A percentile compares a stretch with the other conserved stretches of the same genome.
phyloP scores from a whole-genome alignment of 148 eudicot species.

The Nepenthes mirabilis region DNA sequence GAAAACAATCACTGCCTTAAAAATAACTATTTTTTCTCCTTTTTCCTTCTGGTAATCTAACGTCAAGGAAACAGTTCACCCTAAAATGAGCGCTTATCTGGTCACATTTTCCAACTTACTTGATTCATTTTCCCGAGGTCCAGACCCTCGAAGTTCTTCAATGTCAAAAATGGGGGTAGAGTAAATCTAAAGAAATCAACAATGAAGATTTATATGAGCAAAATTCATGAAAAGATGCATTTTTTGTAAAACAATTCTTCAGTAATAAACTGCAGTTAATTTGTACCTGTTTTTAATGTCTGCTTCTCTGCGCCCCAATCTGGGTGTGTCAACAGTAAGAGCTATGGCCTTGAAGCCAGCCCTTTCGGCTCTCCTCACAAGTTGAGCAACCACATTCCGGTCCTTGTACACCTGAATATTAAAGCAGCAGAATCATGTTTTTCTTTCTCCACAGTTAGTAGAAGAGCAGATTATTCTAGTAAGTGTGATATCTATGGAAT shows the following conservation, averaged over 20 bases:
- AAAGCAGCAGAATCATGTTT: too few species aligned
- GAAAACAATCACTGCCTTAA: neutral
- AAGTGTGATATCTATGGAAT: too few species aligned
- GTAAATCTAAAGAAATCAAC: conserved; percentile 40
- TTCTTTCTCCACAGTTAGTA: too few species aligned
- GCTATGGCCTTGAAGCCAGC: conserved; percentile 99
- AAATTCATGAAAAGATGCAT: neutral
- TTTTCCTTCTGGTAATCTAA: neutral
- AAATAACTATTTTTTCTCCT: neutral
- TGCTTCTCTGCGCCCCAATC: conserved; percentile 93
- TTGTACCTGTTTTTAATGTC: conserved; percentile 87
- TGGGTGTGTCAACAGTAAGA: conserved; percentile 93
- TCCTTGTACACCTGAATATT: conserved; percentile 75
- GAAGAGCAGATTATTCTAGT: too few species aligned
- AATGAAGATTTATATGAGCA: neutral
- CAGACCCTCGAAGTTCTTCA: conserved; percentile 98
- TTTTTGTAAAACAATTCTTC: neutral
- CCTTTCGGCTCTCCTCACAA: conserved; percentile 93
- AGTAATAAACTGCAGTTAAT: neutral
- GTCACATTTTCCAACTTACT: conserved; percentile 29
- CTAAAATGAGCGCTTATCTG: neutral
- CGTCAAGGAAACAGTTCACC: neutral
- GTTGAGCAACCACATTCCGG: conserved; percentile 93
- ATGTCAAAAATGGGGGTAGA: conserved; percentile 64
- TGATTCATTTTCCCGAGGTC: conserved; percentile 90